These are phyloP conservation scores for Loxodes magnus DNA, from an alignment of 73 alveolate genomes.

Conservation along the genomic window DNA sequence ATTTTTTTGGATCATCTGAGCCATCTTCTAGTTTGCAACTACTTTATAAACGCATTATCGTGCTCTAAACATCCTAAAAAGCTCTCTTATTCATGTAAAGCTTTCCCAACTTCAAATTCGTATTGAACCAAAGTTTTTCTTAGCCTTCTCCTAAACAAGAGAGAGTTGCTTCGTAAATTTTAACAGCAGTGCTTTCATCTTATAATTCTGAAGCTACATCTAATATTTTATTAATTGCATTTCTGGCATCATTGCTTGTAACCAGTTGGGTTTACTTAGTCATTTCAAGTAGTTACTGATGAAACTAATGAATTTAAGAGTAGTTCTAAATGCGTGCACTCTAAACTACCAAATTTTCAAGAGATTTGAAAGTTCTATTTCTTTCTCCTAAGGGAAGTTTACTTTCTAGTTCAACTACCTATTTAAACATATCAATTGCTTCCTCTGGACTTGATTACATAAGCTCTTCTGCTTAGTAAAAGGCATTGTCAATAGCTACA, in stretches of 20 bases:
- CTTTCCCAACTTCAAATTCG: conserved; percentile 39
- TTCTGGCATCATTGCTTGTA: conserved; percentile 59
- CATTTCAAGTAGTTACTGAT: conserved; percentile 17
- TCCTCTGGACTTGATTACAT: conserved; percentile 11
- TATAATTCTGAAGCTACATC: conserved; percentile 26
- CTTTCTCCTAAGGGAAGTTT: conserved; percentile 8
- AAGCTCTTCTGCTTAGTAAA: conserved; percentile 19
- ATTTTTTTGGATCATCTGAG: conserved; percentile 25
- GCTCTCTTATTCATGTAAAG: conserved; percentile 37
- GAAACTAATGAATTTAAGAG: conserved; percentile 24
- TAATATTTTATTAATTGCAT: conserved; percentile 48
- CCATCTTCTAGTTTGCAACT: conserved; percentile 28
- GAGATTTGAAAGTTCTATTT: conserved; percentile 47
- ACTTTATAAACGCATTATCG: conserved; percentile 28
- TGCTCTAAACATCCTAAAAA: conserved; percentile 20
- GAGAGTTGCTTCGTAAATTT: conserved; percentile 37
- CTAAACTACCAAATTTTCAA: conserved; percentile 46
- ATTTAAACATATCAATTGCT: conserved; percentile 12
- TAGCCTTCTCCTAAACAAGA: conserved; percentile 33
- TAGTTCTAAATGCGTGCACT: conserved; percentile 20
- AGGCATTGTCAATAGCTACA: conserved; percentile 15
- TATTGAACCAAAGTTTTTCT: conserved; percentile 46
- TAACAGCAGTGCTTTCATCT: conserved; percentile 16
- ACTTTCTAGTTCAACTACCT: conserved; percentile 17
- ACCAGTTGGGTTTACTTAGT: conserved; percentile 59